These are phyloP conservation scores for Penicillium chermesinum DNA, from an alignment of 495 filamentous ascomycete species.

Conservation along the genomic window DNA sequence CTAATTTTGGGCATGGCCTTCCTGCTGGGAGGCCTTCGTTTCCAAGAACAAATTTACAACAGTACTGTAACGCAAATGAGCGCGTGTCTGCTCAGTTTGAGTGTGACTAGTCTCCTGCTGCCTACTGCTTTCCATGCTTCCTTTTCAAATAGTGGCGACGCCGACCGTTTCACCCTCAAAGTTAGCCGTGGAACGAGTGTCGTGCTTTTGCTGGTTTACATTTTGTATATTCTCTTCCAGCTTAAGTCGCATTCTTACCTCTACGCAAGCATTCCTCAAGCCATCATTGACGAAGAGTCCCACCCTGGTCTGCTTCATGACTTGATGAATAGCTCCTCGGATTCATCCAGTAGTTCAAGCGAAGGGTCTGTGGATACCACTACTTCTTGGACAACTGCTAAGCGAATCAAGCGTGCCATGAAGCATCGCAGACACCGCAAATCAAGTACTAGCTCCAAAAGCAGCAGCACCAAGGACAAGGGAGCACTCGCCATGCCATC, in stretches of 20 bases:
- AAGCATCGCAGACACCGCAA: slow-evolving; percentile 63
- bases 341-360: slow-evolving; percentile 55
- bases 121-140: slow-evolving; percentile 93
- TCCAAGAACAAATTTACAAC: slow-evolving; percentile 91
- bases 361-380: slow-evolving; percentile 61
- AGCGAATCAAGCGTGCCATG: slow-evolving; percentile 67
- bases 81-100: slow-evolving; percentile 82
- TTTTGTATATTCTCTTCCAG: slow-evolving; percentile 84
- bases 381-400: slow-evolving; percentile 68
- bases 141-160: slow-evolving; percentile 55
- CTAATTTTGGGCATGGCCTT: slow-evolving; percentile 91
- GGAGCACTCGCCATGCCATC: slow-evolving; percentile 21
- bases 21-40: slow-evolving; percentile 78
- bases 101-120: slow-evolving; percentile 77
- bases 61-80: slow-evolving; percentile 94
- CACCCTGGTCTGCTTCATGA: slow-evolving; percentile 79
- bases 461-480: slow-evolving; percentile 36
- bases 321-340: slow-evolving; percentile 66
- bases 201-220: slow-evolving; percentile 77
- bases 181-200: slow-evolving; percentile 88
- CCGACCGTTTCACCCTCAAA: slow-evolving; percentile 66
- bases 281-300: slow-evolving; percentile 82
- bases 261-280: slow-evolving; percentile 83
- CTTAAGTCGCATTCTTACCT: slow-evolving; percentile 88
- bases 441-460: slow-evolving; percentile 65